Base-by-base conservation (phyloP, 2,329 filamentous ascomycete species). In the Neurospora crassa region DNA sequence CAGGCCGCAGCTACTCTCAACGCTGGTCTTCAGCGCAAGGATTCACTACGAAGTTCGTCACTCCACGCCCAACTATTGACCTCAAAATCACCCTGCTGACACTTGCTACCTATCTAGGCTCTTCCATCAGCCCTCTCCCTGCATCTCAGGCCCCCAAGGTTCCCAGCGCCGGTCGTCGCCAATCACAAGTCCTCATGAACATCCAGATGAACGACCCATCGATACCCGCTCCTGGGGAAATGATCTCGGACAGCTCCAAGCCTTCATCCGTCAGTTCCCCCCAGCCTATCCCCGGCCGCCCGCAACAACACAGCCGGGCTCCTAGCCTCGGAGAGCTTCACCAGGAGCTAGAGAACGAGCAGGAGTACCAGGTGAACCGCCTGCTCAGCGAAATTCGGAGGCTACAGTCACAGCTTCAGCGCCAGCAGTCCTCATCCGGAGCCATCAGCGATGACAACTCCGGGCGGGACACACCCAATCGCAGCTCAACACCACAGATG, bases 1-100 rank as follows among this genome's bases (percentile, higher is more conserved):
- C 91, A 92, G 78, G 92, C 91, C 69, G 89, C 92, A 14, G 92
- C 91, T 8, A 90, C 91, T 63, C 87, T 94, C 80, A 95, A 95
- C 79, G 91, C 92, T 40, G 89, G 92, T 69, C 87, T 93, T 40
- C 89, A 92, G 75, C 88, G 75, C 40, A 76, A 87, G 74, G 88
- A 91, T 77, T 84, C 87, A 47, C 86, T 87, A 14, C 81, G 85
- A 78, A 83, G 88, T 89, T 83, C 67, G 84, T 74, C 73, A 68
- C 77, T 78, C 42, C 40, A 34, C 40, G 69, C 45, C 45, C 24
- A 37, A 24, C 41, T 18, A 7, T 67, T 67, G 16, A 7, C 67
- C 34, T 69, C 68, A 16, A 69, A 67, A 24, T 24, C n/a, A 29
- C 37, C 10, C 53, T 59, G 37, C 37, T 68, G 42, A 70, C 40